phyloP scores from a whole-genome alignment of 345 rosid species.

The Syzygium aqueum region DNA sequence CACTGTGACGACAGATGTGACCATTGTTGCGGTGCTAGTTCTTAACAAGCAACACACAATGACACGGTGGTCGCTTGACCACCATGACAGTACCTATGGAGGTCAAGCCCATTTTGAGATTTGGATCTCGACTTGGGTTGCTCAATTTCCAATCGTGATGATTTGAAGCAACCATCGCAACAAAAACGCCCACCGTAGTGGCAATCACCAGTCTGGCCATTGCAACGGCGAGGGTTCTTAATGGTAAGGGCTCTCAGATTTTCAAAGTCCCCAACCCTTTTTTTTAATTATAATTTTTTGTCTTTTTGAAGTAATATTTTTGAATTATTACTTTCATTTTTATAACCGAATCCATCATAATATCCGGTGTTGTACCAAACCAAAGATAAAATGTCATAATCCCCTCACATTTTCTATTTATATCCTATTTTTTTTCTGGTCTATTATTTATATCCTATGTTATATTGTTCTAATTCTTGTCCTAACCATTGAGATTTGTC shows the following conservation, averaged over 20 bases:
- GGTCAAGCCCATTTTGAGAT: not conserved
- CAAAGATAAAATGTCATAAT: not conserved
- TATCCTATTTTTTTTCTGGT: too few relatives aligned
- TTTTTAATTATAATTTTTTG: too few relatives aligned
- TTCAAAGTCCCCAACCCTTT: not conserved
- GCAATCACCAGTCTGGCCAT: not conserved
- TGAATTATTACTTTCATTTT: too few relatives aligned
- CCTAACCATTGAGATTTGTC: not conserved
- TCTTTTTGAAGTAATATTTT: not conserved
- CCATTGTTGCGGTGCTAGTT: not conserved
- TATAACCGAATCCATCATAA: not conserved
- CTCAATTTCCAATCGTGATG: rapidly evolving
- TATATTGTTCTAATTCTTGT: too few relatives aligned
- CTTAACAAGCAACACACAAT: not conserved
- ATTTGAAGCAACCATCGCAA: not conserved
- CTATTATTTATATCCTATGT: too few relatives aligned
- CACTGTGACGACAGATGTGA: not conserved
- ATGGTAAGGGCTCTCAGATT: rapidly evolving
- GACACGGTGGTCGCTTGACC: too few relatives aligned
- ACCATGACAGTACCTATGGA: not conserved
- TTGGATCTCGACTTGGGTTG: not conserved
- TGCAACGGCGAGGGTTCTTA: not conserved
- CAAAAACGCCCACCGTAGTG: not conserved
- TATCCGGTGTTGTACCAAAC: not conserved
- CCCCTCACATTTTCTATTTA: not conserved